Evolutionary conservation across 1,284 basidiomycete genomes (phyloP), one percentile per base, ranked within the genome.

Genomic region (Lentinus polychrous): DNA sequence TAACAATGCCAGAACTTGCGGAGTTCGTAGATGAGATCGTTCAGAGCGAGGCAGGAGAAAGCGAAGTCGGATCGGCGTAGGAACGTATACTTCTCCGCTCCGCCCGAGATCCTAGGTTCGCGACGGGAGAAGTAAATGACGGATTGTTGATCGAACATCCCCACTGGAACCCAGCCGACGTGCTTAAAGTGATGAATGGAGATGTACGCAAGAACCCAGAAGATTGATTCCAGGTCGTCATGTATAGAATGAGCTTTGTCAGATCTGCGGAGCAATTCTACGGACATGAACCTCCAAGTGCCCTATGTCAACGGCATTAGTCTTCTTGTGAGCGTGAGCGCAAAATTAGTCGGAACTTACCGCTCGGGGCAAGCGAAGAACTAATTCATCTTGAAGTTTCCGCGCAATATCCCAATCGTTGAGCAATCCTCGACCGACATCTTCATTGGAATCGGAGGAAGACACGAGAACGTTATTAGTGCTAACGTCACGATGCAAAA

Each of bases 161-260:
- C 11, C 15, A 23, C 14, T 20, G 15, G 40, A 42, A 42, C 7
- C n/a, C 22, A 17, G 6, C 35, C 35, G 35, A 18, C 14, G 14
- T 37, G 35, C 35, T 37, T 37, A 12, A 37, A 41, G n/a, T 41
- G 23, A 24, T 24, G 39, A 24, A 41, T 20, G 22, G 39, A 18
- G 20, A 22, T 33, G 31, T 31, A 44, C 8, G 31, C 11, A 33
- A 44, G 31, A 10, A 44, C 43, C 43, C 43, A 44, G 15, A 31
- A 44, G 5, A 44, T n/a, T 4, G 43, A 44, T 33, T 44, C 43
- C 23, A 44, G 14, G 27, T 44, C 43, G 27, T 44, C 43, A 11
- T 27, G 15, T 18, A 44, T 15, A 14, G 12, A n/a, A 33, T 44
- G 43, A 8, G 23, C 22, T 32, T 44, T 34, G 27, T 33, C 11